phyloP scores from a whole-genome alignment of 129 eudicot genomes.

The Tanacetum coccineum region DNA sequence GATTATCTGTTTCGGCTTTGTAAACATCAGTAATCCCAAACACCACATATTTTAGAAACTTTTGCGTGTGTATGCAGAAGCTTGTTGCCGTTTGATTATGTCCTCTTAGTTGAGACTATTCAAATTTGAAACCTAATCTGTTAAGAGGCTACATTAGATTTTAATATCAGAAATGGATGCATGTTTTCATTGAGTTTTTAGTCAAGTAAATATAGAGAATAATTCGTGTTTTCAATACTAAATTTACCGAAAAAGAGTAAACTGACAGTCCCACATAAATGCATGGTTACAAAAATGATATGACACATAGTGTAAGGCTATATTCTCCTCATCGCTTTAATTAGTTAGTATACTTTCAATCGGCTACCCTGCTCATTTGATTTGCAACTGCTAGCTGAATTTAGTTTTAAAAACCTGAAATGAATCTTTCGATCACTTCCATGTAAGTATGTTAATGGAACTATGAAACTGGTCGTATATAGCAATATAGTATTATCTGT shows the following conservation, averaged over 20 bases:
- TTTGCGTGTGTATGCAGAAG: neutral
- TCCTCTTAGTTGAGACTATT: neutral
- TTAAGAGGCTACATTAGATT: conserved; percentile 11
- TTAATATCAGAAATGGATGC: conserved; percentile 2
- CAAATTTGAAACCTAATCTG: neutral
- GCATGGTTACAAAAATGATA: neutral
- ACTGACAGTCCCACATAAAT: neutral
- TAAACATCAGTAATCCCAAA: too few relatives aligned
- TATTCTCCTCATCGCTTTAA: neutral
- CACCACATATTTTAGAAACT: too few relatives aligned
- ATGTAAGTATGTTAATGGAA: neutral
- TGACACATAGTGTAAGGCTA: too few relatives aligned
- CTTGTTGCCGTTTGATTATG: neutral
- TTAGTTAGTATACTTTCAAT: neutral
- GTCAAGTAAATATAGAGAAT: neutral
- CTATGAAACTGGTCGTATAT: neutral
- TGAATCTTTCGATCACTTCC: too few relatives aligned
- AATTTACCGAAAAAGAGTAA: neutral
- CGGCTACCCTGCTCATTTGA: neutral
- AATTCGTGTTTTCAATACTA: neutral
- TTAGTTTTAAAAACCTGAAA: neutral
- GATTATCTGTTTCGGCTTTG: too few relatives aligned
- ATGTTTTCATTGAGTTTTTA: neutral
- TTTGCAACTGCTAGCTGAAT: conserved; percentile 1
- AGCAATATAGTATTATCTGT: neutral